Evolutionary conservation across 345 rosid species (phyloP).

Genomic region (Atalantia buxifolia): DNA sequence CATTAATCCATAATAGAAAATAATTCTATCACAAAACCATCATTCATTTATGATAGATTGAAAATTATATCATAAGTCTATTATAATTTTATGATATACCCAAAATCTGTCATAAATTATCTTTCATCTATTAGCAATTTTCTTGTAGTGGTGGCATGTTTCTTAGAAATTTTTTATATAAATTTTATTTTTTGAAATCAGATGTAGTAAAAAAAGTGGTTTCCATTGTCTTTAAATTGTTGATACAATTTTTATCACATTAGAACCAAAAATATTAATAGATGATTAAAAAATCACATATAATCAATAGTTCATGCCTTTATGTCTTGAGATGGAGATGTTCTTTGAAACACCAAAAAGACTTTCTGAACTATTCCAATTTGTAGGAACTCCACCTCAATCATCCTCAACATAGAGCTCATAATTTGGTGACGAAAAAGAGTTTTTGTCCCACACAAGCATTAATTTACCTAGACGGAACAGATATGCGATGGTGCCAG

Average conservation of each 20-base stretch:
- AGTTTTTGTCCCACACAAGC: neutral
- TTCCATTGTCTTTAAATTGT: neutral
- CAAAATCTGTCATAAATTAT: too few relatives aligned
- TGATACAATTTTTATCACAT: neutral
- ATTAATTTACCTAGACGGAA: neutral
- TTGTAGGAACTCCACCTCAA: slow-evolving; percentile 7
- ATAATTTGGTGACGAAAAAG: neutral
- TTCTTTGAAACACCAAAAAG: neutral
- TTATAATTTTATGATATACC: too few relatives aligned
- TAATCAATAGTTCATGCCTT: neutral
- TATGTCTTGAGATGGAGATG: neutral
- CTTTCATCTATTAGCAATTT: too few relatives aligned
- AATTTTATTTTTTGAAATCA: neutral
- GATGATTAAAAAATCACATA: neutral
- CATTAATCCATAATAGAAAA: too few relatives aligned
- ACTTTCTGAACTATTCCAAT: neutral
- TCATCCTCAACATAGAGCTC: neutral
- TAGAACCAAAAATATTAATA: neutral
- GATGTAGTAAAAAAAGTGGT: neutral
- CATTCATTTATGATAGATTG: too few relatives aligned
- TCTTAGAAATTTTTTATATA: neutral
- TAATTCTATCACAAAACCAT: too few relatives aligned
- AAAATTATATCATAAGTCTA: too few relatives aligned
- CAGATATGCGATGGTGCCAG: slow-evolving; percentile 7
- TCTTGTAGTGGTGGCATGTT: neutral